phyloP scores from a whole-genome alignment of 139 green algal genomes.

The Coccomyxa sp. region DNA sequence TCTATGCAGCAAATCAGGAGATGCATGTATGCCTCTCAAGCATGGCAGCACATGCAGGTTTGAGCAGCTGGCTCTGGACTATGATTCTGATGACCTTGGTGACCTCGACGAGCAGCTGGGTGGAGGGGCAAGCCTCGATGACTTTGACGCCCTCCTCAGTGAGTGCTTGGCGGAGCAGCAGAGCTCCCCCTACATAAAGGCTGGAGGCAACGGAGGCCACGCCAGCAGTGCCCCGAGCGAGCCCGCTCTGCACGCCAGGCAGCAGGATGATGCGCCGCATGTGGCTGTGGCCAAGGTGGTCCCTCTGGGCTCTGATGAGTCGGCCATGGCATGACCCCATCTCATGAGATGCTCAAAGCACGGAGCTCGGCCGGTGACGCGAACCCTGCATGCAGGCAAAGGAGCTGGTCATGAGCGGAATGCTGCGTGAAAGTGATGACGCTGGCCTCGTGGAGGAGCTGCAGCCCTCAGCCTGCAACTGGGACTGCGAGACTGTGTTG shows the following conservation, averaged over 20 bases:
- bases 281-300: not conserved
- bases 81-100: slow-evolving; percentile 70
- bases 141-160: slow-evolving; percentile 63
- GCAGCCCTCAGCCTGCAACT: slow-evolving; percentile 40
- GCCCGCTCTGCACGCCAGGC: not conserved
- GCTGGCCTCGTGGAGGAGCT: not conserved
- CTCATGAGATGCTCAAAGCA: not conserved
- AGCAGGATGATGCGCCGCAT: slow-evolving; percentile 1
- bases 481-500: slow-evolving; percentile 87
- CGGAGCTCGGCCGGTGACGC: too few relatives aligned
- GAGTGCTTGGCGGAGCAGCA: slow-evolving; percentile 64
- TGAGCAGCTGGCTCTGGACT: slow-evolving; percentile 65
- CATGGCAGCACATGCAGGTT: slow-evolving; percentile 46
- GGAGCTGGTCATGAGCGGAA: not conserved
- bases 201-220: slow-evolving; percentile 13
- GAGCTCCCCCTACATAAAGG: slow-evolving; percentile 9
- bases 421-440: not conserved
- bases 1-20: not conserved
- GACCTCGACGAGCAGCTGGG: slow-evolving; percentile 51
- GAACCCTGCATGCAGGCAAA: not conserved
- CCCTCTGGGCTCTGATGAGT: too few relatives aligned
- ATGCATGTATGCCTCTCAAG: too few relatives aligned
- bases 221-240: not conserved
- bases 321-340: too few relatives aligned
- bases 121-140: slow-evolving; percentile 5